These are phyloP conservation scores for Pythium utonaiense DNA, from an alignment of 352 stramenopile genomes.

Conservation along the genomic window DNA sequence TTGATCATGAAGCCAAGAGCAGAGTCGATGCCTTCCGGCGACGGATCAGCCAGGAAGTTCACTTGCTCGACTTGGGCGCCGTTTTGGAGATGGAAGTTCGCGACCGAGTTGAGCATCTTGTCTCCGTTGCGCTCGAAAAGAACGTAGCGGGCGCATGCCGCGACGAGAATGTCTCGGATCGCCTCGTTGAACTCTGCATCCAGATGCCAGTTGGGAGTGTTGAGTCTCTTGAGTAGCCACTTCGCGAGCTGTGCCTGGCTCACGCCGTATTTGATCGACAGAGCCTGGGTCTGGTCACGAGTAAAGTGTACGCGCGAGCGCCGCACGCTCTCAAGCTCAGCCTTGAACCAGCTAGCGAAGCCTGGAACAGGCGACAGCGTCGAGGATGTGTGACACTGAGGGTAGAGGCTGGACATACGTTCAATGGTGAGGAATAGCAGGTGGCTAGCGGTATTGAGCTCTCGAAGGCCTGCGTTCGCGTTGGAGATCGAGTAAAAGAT, in stretches of 20 bases:
- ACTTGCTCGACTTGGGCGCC: slow-evolving; percentile 83
- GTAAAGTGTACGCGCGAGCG: slow-evolving; percentile 42
- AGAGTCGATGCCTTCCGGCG: slow-evolving; percentile 34
- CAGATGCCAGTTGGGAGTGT: slow-evolving; percentile 40
- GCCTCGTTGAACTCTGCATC: slow-evolving; percentile 45
- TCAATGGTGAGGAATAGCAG: slow-evolving; percentile 83
- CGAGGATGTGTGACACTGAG: slow-evolving; percentile 55
- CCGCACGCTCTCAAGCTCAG: slow-evolving; percentile 35
- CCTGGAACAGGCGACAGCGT: slow-evolving; percentile 78
- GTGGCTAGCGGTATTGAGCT: slow-evolving; percentile 79
- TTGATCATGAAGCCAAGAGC: slow-evolving; percentile 85
- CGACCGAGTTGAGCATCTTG: slow-evolving; percentile 80
- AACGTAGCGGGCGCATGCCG: slow-evolving; percentile 71
- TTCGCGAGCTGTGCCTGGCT: slow-evolving; percentile 52
- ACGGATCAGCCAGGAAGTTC: slow-evolving; percentile 76
- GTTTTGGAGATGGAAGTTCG: slow-evolving; percentile 86
- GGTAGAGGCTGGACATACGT: slow-evolving; percentile 62
- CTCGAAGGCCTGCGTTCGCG: slow-evolving; percentile 69
- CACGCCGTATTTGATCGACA: slow-evolving; percentile 60
- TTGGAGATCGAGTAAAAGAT: slow-evolving; percentile 87
- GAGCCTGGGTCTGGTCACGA: slow-evolving; percentile 36
- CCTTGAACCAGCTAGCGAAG: slow-evolving; percentile 68
- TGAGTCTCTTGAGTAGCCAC: slow-evolving; percentile 65
- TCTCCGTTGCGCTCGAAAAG: slow-evolving; percentile 72
- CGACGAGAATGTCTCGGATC: slow-evolving; percentile 47